Conservation (phyloP, 495 filamentous ascomycete genomes). For the Xylaria nigripes region DNA sequence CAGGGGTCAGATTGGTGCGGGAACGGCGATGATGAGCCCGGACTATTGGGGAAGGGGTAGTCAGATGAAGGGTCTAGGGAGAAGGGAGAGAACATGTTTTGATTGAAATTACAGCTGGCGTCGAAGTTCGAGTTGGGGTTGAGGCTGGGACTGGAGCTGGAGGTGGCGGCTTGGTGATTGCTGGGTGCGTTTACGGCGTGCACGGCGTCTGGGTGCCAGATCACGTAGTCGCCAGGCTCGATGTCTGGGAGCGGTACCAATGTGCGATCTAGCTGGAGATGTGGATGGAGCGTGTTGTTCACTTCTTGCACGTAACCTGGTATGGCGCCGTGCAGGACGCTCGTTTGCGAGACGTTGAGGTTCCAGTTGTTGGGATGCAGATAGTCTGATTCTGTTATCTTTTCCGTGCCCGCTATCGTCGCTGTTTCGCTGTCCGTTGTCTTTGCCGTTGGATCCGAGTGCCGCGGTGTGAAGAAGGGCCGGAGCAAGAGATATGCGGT, state of each 20-base stretch:
- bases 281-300: slow-evolving; percentile 60
- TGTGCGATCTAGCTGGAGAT: slow-evolving; percentile 57
- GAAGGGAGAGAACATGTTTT: background rate
- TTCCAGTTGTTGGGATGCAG: slow-evolving; percentile 26
- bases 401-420: background rate
- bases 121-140: no score
- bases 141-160: background rate
- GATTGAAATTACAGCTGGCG: slow-evolving; percentile 30
- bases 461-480: slow-evolving; percentile 64
- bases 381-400: slow-evolving; percentile 14
- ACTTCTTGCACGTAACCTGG: slow-evolving; percentile 70
- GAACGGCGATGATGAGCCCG: background rate
- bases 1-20: background rate
- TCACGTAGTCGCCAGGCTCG: slow-evolving; percentile 75
- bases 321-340: slow-evolving; percentile 65
- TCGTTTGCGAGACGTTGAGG: slow-evolving; percentile 34
- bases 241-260: slow-evolving; percentile 71
- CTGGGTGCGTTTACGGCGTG: slow-evolving; percentile 38
- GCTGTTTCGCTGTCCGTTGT: slow-evolving; percentile 2
- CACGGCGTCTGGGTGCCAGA: slow-evolving; percentile 71
- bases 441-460: slow-evolving; percentile 7
- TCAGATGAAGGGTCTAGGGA: background rate
- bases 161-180: slow-evolving; percentile 50
- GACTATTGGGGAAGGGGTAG: background rate
- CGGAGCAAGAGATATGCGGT: slow-evolving; percentile 80